These are phyloP conservation scores for Lactarius akahatsu DNA, from an alignment of 768 basidiomycete genomes.

Conservation along the genomic window DNA sequence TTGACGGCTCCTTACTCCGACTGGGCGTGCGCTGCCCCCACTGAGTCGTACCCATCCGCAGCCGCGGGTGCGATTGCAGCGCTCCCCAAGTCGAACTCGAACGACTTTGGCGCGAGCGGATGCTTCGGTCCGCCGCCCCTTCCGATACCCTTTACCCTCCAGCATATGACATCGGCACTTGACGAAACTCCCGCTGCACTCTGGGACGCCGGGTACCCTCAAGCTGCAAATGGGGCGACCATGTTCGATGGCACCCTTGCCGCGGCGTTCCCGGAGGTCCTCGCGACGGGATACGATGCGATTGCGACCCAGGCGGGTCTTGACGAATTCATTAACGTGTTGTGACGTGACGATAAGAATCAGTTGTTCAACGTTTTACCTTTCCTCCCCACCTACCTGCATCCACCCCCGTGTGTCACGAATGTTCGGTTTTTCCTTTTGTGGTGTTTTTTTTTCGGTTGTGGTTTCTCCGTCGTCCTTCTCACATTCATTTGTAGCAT, in stretches of 20 bases:
- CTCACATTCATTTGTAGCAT: slow-evolving; percentile 26
- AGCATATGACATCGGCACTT: slow-evolving; percentile 8
- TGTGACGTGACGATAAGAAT: slow-evolving; percentile 11
- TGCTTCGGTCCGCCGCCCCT: slow-evolving; percentile 15
- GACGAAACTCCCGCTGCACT: slow-evolving; percentile 21
- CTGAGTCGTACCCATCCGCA: slow-evolving; percentile 5
- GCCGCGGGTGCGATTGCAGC: background rate
- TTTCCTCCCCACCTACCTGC: background rate
- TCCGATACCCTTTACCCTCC: slow-evolving; percentile 23
- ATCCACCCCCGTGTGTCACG: slow-evolving; percentile 8
- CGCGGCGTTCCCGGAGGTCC: slow-evolving; percentile 3
- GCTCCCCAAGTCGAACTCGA: slow-evolving; percentile 11
- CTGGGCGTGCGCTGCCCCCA: slow-evolving; percentile 17
- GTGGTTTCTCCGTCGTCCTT: background rate
- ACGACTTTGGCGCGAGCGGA: slow-evolving; percentile 13
- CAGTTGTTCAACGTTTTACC: background rate
- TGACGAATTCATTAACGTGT: slow-evolving; percentile 23
- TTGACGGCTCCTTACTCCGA: slow-evolving; percentile 13
- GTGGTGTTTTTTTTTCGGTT: background rate
- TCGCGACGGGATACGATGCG: slow-evolving; percentile 20
- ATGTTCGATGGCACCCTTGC: slow-evolving; percentile 9
- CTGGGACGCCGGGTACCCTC: slow-evolving; percentile 18
- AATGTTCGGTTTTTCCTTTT: background rate
- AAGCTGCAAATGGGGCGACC: background rate
- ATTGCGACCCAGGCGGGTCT: slow-evolving; percentile 14